Percentiles rank a stretch among this genome's conserved stretches.
These are phyloP conservation scores for Suhomyces kunorum DNA, from an alignment of 1,139 yeast species.

Conservation along the genomic window DNA sequence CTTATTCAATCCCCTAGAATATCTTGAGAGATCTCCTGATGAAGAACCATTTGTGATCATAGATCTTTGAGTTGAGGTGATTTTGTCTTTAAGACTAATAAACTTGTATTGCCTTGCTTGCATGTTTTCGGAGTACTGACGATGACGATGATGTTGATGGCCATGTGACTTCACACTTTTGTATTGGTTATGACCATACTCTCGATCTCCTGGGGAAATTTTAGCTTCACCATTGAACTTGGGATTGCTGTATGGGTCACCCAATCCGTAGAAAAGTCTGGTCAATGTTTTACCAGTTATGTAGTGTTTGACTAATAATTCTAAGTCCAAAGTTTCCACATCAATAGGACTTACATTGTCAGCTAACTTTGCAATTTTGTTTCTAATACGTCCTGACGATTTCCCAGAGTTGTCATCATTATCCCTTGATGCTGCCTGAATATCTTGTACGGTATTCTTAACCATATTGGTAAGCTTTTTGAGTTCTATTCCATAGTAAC, in stretches of 20 bases:
- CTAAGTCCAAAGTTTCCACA: slow-evolving; percentile 48
- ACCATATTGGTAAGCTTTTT: slow-evolving; percentile 68
- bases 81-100: slow-evolving; percentile 40
- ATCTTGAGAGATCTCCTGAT: slow-evolving; percentile 28
- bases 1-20: slow-evolving; percentile 39
- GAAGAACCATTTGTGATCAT: slow-evolving; percentile 11
- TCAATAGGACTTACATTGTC: slow-evolving; percentile 42
- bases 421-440: slow-evolving; percentile 31
- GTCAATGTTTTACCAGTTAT: slow-evolving; percentile 39
- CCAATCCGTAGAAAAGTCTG: slow-evolving; percentile 37
- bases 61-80: slow-evolving; percentile 27
- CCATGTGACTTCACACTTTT: slow-evolving; percentile 13
- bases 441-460: slow-evolving; percentile 73
- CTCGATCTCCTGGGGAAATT: slow-evolving; percentile 2
- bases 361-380: slow-evolving; percentile 38
- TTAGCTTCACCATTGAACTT: slow-evolving; percentile 2
- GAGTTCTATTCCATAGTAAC: slow-evolving; percentile 48
- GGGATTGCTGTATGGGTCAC: slow-evolving; percentile 6
- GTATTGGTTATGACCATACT: slow-evolving; percentile 14
- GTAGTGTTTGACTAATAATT: slow-evolving; percentile 33
- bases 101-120: slow-evolving; percentile 28
- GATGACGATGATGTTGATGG: slow-evolving; percentile 13
- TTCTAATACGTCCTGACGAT: slow-evolving; percentile 34
- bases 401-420: slow-evolving; percentile 27
- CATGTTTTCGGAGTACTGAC: slow-evolving; percentile 3